These are phyloP conservation scores for Heterobasidion occidentale DNA, from an alignment of 1,284 basidiomycete genomes.

Conservation along the genomic window DNA sequence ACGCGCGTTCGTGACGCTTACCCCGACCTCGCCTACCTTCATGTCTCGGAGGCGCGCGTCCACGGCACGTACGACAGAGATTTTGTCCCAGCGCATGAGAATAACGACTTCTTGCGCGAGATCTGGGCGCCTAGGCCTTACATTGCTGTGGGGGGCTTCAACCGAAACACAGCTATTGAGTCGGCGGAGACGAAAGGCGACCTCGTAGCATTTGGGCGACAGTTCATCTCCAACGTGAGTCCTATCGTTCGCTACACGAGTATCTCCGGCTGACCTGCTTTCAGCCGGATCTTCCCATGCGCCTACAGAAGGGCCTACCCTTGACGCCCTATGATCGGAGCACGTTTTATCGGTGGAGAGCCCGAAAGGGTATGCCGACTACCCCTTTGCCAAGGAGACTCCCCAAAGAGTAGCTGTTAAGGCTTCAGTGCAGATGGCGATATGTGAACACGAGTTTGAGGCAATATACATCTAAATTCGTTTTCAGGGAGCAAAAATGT, in stretches of 20 bases:
- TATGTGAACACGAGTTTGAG: too few relatives aligned
- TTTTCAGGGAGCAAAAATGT: too few relatives aligned
- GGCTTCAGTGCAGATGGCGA: too few relatives aligned
- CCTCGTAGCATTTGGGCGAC: constrained; percentile 35
- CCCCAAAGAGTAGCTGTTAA: too few relatives aligned
- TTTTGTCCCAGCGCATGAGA: constrained; percentile 4
- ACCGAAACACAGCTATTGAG: constrained; percentile 12
- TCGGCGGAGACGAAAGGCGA: constrained; percentile 20
- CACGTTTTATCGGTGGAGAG: constrained; percentile 15
- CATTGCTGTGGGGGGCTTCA: constrained; percentile 28
- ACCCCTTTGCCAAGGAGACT: constrained; percentile 14
- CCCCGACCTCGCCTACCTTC: not conserved
- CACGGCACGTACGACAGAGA: constrained; percentile 7
- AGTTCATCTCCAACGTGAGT: constrained; percentile 35
- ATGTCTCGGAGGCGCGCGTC: constrained; percentile 25
- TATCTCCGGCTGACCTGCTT: not conserved
- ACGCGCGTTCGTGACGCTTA: not conserved
- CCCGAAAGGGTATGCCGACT: constrained; percentile 19
- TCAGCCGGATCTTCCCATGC: constrained; percentile 34
- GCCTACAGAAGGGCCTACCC: constrained; percentile 18
- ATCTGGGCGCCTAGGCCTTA: constrained; percentile 19
- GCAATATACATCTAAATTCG: too few relatives aligned
- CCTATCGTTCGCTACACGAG: too few relatives aligned
- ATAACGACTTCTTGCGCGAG: constrained; percentile 19
- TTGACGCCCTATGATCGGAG: constrained; percentile 16